phyloP scores from a whole-genome alignment of 345 rosid species.

The Bruguiera parviflora region DNA sequence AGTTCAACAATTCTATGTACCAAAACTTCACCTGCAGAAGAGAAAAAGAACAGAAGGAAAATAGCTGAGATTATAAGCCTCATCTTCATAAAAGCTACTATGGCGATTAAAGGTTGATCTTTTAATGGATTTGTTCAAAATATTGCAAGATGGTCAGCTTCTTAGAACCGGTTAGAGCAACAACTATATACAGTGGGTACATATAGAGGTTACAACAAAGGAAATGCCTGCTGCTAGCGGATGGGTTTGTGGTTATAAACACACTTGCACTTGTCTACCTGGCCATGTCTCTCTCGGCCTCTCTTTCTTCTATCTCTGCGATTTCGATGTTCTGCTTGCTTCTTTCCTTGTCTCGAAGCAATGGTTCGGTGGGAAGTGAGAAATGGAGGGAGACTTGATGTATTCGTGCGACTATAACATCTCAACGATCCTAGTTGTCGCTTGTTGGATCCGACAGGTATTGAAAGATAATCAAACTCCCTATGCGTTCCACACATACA shows the following conservation, averaged over 20 bases:
- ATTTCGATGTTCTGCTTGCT: conserved; percentile 1
- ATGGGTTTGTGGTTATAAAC: conserved; percentile 46
- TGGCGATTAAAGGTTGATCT: conserved; percentile 2
- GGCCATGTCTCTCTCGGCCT: neutral
- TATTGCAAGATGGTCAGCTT: conserved; percentile 5
- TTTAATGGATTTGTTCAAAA: neutral
- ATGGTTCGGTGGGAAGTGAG: conserved; percentile 38
- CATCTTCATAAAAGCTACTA: conserved; percentile 25
- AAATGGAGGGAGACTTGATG: conserved; percentile 27
- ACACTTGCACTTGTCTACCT: neutral
- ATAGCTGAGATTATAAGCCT: conserved; percentile 31
- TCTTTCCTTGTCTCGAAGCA: conserved; percentile 68
- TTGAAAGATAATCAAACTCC: neutral
- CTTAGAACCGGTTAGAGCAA: conserved; percentile 4
- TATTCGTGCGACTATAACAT: conserved; percentile 40
- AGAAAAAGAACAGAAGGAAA: conserved; percentile 39
- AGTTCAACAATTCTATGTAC: neutral
- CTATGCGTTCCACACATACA: no score
- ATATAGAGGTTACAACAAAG: neutral
- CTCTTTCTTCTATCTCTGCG: neutral
- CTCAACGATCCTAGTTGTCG: conserved; percentile 35
- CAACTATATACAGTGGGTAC: neutral
- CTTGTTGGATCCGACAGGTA: conserved; percentile 6
- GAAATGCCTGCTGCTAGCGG: conserved; percentile 7
- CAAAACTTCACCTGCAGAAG: conserved; percentile 41